Evolutionary conservation across 2,329 filamentous ascomycete genomes (phyloP), one percentile per base, ranked within the genome.

Genomic region (Gnomoniopsis sp.): DNA sequence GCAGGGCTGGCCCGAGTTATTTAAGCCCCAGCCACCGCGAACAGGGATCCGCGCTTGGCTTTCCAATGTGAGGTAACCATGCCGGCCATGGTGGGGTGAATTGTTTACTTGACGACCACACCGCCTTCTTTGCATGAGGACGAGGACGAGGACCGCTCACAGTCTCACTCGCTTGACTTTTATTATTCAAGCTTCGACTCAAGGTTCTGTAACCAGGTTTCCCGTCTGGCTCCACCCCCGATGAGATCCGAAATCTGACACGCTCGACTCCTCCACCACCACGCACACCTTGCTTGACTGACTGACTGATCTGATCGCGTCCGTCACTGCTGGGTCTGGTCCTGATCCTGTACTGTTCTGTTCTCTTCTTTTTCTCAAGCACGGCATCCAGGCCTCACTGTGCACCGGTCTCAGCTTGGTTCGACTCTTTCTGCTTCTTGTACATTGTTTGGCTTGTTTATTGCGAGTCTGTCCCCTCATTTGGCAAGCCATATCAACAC

Each of bases 161-260:
- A 30, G 26, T 30, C 26, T 30, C 26, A 30, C 26, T 30, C 26
- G 26, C 26, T 30, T 30, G 26, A 30, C 26, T 30, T 30, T 30
- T 30, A 8, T 30, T 30, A 30, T 30, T 30, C 26, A 30, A 30
- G 26, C 26, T 30, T 30, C 4, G 26, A 30, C 26, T 30, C 26
- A 30, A 30, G 26, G 38, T 43, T 19, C n/a, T 15, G 38, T 43
- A 17, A 19, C 38, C 41, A 33, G 53, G 30, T 55, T 49, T 30
- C 26, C 26, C 26, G 26, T 30, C 26, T 30, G 52, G 52, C 23
- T 33, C 51, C 52, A 54, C 52, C 50, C 26, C 50, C 51, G 55
- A 57, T 49, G 56, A 55, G 56, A 59, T 59, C 53, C 54, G 54
- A 56, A 53, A 60, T 63, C 61, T 59, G 62, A 57, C 61, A 60